Evolutionary conservation across 2,329 filamentous ascomycete genomes (phyloP), one percentile per base, ranked within the genome.

Genomic region (Colletotrichum lentis): DNA sequence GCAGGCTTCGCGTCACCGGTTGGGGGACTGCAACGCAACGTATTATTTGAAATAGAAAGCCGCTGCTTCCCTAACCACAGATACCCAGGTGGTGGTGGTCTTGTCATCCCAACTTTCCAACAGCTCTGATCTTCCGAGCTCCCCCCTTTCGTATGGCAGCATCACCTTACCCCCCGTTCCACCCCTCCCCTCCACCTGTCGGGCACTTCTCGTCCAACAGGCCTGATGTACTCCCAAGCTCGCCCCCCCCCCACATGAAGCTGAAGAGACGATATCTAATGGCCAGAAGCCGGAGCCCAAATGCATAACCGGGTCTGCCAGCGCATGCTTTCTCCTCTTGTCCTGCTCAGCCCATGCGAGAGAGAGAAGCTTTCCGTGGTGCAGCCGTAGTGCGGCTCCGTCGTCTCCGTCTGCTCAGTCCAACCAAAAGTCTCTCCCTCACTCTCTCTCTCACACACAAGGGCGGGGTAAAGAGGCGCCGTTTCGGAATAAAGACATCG

Each of bases 401-500:
- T 39, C 52, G 52, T 54, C 35, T n/a, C 24, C 54, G 39, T 56
- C 54, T 22, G n/a, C 39, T 54, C n/a, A 39, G 52, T 39, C 39
- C 35, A 54, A 39, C 39, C 52, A 54, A 24, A 35, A 3, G 8
- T 35, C 31, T 35, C 31, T 35, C 31, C 10, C 31, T 35, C 31
- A 2, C 31, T 22, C 35, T 47, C 43, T 16, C n/a, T 46, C 37
- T 37, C 22, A 43, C 50, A 44, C 22, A 43, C 50, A 44, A 62
- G 55, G 65, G 66, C 66, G 66, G 66, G 66, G 66, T 69, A 69
- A 49, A 20, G 24, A 39, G 7, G 37, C 50, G 31, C 31, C 31
- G 66, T 69, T 69, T 69, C 62, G 53, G 61, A 57, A 44, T n/a
- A 43, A 35, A 35, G 27, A 55, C 50, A 66, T 58, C 61, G 31